Conservation (phyloP, 1,284 basidiomycete genomes). For the Polyporus tsugae region DNA sequence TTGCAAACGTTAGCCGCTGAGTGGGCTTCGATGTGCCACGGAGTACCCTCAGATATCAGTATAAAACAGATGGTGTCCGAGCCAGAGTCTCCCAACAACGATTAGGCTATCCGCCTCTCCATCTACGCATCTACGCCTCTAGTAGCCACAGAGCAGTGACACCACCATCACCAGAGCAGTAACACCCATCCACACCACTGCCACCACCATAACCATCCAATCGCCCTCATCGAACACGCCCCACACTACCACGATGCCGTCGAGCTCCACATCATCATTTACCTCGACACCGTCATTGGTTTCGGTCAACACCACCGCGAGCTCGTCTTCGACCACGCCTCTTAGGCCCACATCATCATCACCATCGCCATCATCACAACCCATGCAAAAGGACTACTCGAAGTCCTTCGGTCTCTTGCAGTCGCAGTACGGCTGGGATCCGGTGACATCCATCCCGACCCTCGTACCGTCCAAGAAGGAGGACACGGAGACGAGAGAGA, state of each 20-base stretch:
- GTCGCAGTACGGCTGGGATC: slow-evolving; percentile 22
- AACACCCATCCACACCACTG: background rate
- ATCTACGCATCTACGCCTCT: background rate
- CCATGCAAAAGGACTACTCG: slow-evolving; percentile 15
- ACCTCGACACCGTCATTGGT: slow-evolving; percentile 19
- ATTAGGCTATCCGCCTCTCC: background rate
- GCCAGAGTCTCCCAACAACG: background rate
- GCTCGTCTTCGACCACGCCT: slow-evolving; percentile 15
- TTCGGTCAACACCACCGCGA: slow-evolving; percentile 17
- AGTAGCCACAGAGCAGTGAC: background rate
- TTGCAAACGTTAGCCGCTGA: background rate
- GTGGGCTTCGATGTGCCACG: background rate
- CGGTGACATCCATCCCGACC: slow-evolving; percentile 6
- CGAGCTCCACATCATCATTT: slow-evolving; percentile 7
- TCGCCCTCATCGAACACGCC: slow-evolving; percentile 29
- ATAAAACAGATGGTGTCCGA: background rate
- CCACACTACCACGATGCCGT: slow-evolving; percentile 12
- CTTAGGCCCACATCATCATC: slow-evolving; percentile 1
- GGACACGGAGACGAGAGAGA: slow-evolving; percentile 5
- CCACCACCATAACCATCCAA: slow-evolving; percentile 3
- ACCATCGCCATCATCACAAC: background rate
- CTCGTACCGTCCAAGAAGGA: background rate
- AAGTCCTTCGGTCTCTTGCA: slow-evolving; percentile 17
- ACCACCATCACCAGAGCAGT: too few species aligned
- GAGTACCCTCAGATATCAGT: background rate